Evolutionary conservation across 31 red algal species (phyloP), one percentile per base, ranked within the genome.

Genomic region (Asparagopsis taxiformis): DNA sequence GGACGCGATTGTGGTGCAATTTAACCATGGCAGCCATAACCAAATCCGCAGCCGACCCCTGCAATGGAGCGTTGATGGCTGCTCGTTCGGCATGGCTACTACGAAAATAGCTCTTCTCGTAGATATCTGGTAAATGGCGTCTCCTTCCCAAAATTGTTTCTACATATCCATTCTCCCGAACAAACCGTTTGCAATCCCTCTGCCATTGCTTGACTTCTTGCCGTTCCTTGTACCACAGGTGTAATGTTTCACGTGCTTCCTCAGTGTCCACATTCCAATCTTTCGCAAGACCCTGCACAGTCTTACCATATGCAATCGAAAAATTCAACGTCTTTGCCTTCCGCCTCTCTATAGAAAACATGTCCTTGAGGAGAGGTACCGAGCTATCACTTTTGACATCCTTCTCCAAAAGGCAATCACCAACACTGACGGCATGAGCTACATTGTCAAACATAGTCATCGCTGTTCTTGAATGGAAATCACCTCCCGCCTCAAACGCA

Each of bases 251-350:
- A 0, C 52, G 29, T 21, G 94, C 94, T 41, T 92, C 94, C n/a
- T 69, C 36, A 49, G 70, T 33, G 59, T 65, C 72, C 10, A 87
- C 78, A 58, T 87, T 91, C 94, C 94, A 97, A 48, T 97, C 94
- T 13, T 36, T 32, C 20, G 94, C 74, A 15, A 97, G 69, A 20
- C 94, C 94, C 9, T 54, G 64, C 35, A 91, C 58, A 1, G 94
- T 97, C 33, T 97, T 97, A 16, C 94, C 94, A 74, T 97, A 97
- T 0, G 94, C 94, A 30, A 97, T 97, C 10, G 94, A 97, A 77
- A 97, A 97, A 41, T 97, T 97, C 3, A 97, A 51, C 24, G 82
- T 90, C 69, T 97, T 97, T 46, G 88, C 94, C 41, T 87, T 85
- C 31, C 85, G 56, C 65, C 94, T 65, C 58, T 97, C 83, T 15